Evolutionary conservation across 352 stramenopile genomes (phyloP).

Genomic region (Peronospora farinosa): DNA sequence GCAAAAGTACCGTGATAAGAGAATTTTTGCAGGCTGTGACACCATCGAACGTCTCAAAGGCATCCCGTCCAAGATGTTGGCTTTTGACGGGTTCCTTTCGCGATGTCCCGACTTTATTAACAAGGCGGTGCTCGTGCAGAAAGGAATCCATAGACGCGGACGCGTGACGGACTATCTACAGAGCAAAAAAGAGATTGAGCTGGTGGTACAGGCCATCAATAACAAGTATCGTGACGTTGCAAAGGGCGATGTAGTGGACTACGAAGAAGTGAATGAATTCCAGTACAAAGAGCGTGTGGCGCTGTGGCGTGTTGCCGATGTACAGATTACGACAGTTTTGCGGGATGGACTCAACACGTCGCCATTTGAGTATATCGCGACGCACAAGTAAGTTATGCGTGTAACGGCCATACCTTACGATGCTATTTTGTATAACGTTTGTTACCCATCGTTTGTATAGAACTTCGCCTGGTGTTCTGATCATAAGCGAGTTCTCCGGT

Average conservation of each 20-base stretch:
- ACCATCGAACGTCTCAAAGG: constrained; percentile 94
- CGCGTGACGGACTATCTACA: constrained; percentile 91
- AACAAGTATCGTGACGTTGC: constrained; percentile 63
- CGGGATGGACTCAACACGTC: constrained; percentile 73
- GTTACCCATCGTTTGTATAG: constrained; percentile 13
- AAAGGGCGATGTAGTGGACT: constrained; percentile 55
- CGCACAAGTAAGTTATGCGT: constrained; percentile 46
- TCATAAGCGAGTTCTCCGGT: constrained; percentile 96
- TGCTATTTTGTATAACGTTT: constrained; percentile 2
- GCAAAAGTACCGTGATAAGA: constrained; percentile 59
- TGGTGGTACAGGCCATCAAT: constrained; percentile 90
- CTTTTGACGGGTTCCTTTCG: constrained; percentile 90
- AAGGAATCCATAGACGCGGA: constrained; percentile 74
- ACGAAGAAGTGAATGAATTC: constrained; percentile 70
- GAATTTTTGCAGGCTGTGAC: constrained; percentile 91
- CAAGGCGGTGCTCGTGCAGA: constrained; percentile 78
- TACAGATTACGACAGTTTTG: constrained; percentile 73
- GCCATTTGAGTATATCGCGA: constrained; percentile 80
- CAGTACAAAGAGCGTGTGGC: constrained; percentile 62
- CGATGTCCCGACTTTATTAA: constrained; percentile 75
- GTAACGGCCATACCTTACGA: neutral
- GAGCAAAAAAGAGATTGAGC: constrained; percentile 91
- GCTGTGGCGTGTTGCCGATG: constrained; percentile 66
- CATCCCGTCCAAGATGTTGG: constrained; percentile 95
- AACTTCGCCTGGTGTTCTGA: constrained; percentile 80